Evolutionary conservation across 129 eudicot species (phyloP).

Genomic region (Helichrysum umbraculigerum): DNA sequence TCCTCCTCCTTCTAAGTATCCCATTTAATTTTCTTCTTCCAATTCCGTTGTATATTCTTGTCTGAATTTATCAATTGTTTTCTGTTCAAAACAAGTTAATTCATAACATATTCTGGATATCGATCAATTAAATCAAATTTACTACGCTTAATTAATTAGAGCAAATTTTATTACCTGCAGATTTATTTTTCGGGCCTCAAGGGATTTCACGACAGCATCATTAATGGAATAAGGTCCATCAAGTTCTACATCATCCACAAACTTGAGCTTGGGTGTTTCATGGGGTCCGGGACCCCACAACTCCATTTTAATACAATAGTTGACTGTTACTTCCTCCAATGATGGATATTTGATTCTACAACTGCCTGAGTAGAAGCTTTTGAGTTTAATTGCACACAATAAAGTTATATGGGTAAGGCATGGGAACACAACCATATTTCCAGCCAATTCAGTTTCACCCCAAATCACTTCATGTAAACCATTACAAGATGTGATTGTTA

Average conservation of each 20-base stretch:
- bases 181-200: background rate
- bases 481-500: accelerated
- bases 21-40: too few species aligned
- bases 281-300: background rate
- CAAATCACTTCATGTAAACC: background rate
- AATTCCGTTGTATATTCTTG: too few species aligned
- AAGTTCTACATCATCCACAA: background rate
- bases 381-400: accelerated
- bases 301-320: background rate
- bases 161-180: background rate
- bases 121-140: too few species aligned
- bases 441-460: background rate
- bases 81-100: too few species aligned
- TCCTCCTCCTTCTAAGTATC: too few species aligned
- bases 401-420: background rate
- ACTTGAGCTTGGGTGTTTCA: conserved; percentile 1
- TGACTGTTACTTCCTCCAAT: background rate
- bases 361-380: background rate
- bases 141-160: too few species aligned
- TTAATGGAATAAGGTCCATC: background rate
- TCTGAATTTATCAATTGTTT: too few species aligned
- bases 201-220: background rate
- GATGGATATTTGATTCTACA: background rate
- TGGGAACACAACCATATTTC: background rate
- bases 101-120: too few species aligned